Evolutionary conservation across 2,329 filamentous ascomycete genomes (phyloP).

Genomic region (Penicillium sp.): DNA sequence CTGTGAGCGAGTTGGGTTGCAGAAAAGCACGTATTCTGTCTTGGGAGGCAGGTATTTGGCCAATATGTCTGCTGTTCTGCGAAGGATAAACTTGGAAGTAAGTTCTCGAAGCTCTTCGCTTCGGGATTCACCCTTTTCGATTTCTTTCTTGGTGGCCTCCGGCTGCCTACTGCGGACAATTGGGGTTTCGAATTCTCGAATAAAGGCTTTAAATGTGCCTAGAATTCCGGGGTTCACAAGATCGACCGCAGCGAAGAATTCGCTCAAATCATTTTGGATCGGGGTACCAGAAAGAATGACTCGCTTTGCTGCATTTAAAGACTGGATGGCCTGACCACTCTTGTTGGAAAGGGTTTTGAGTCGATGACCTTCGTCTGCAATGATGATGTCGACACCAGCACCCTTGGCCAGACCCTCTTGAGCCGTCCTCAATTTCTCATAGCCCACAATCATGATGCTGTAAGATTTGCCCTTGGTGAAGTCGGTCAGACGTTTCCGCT

Average conservation of each 20-base stretch:
- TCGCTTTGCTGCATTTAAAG: slow-evolving; percentile 60
- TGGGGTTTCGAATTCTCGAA: slow-evolving; percentile 63
- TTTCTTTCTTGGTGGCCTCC: slow-evolving; percentile 59
- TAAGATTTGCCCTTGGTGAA: slow-evolving; percentile 70
- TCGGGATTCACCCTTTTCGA: slow-evolving; percentile 64
- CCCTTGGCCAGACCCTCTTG: slow-evolving; percentile 66
- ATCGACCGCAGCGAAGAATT: slow-evolving; percentile 68
- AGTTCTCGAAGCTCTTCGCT: slow-evolving; percentile 61
- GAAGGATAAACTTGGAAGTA: slow-evolving; percentile 65
- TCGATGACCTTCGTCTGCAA: slow-evolving; percentile 69
- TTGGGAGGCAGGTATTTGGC: slow-evolving; percentile 66
- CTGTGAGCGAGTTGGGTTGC: slow-evolving; percentile 61
- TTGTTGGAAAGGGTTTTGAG: slow-evolving; percentile 70
- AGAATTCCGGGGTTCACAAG: slow-evolving; percentile 68
- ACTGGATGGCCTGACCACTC: slow-evolving; percentile 64
- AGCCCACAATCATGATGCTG: slow-evolving; percentile 71
- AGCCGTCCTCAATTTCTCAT: slow-evolving; percentile 67
- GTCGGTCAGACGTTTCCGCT: slow-evolving; percentile 61
- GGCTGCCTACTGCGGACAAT: slow-evolving; percentile 66
- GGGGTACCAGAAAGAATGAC: slow-evolving; percentile 68
- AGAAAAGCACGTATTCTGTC: slow-evolving; percentile 68
- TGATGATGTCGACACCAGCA: slow-evolving; percentile 65
- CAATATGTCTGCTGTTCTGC: slow-evolving; percentile 66
- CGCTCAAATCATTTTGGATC: slow-evolving; percentile 66
- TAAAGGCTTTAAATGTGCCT: slow-evolving; percentile 62